A percentile compares a stretch with the other conserved stretches of the same genome.
Evolutionary conservation across 495 filamentous ascomycete genomes (phyloP).

Genomic region (Penicillium crystallinum): DNA sequence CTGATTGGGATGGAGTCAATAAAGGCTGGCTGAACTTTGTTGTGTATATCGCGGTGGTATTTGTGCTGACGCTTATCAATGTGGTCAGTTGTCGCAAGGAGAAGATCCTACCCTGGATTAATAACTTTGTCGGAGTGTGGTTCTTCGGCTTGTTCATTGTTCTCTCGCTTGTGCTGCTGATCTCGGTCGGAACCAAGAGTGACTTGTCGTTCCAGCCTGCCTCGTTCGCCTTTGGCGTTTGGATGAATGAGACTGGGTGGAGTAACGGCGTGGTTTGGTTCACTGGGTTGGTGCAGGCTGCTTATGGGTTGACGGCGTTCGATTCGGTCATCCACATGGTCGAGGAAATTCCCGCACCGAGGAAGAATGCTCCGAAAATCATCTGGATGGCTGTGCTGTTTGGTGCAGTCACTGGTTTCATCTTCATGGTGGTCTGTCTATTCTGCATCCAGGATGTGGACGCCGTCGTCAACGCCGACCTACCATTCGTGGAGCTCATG

Average conservation of each 20-base stretch:
- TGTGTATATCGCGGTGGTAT: conserved; percentile 37
- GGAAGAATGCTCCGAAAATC: conserved; percentile 36
- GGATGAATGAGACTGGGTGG: conserved; percentile 61
- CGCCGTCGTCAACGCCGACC: conserved; percentile 46
- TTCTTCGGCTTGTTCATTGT: conserved; percentile 42
- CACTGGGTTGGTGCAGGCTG: conserved; percentile 56
- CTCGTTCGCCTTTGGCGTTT: conserved; percentile 51
- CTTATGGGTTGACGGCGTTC: conserved; percentile 56
- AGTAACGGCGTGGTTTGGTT: conserved; percentile 59
- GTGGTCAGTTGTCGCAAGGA: conserved; percentile 43
- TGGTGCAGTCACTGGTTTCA: conserved; percentile 58
- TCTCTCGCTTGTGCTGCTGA: conserved; percentile 40
- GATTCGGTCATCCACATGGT: conserved; percentile 62
- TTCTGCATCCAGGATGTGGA: conserved; percentile 65
- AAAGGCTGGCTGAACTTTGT: conserved; percentile 44
- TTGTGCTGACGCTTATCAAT: conserved; percentile 38
- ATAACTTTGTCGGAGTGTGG: conserved; percentile 47
- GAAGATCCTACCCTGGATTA: conserved; percentile 39
- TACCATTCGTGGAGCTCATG: conserved; percentile 45
- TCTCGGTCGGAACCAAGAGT: conserved; percentile 35
- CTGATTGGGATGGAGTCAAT: conserved; percentile 32
- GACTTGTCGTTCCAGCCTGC: conserved; percentile 38
- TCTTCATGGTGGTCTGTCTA: conserved; percentile 68
- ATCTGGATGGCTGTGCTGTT: conserved; percentile 41
- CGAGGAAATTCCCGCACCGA: conserved; percentile 43